phyloP scores from a whole-genome alignment of 306 rosid genomes.

The Myrica gale region DNA sequence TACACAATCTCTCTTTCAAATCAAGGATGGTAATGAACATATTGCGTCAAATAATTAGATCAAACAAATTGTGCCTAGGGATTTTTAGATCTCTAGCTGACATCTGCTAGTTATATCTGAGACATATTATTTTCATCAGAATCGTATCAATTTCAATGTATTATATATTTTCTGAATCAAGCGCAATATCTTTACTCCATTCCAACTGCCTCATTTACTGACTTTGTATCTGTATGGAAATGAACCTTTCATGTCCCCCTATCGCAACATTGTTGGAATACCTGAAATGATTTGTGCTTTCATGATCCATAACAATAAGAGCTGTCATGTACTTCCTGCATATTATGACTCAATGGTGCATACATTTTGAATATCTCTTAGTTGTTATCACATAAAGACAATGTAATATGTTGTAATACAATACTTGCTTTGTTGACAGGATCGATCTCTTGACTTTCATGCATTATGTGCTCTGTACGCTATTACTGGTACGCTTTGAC shows the following conservation, averaged over 20 bases:
- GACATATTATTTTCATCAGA: background rate
- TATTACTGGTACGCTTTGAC: conserved; percentile 62
- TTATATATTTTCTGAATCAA: background rate
- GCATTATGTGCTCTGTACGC: conserved; percentile 73
- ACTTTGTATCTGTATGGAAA: background rate
- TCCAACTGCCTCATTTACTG: background rate
- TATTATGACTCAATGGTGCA: background rate
- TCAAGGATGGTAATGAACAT: background rate
- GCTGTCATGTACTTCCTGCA: background rate
- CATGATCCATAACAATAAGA: background rate
- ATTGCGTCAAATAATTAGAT: background rate
- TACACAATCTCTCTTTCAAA: background rate
- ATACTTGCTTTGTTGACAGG: conserved; percentile 48
- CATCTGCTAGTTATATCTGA: background rate
- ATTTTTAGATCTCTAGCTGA: background rate
- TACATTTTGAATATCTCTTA: background rate
- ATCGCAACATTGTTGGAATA: too few relatives aligned
- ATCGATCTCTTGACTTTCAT: conserved; percentile 75
- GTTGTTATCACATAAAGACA: background rate
- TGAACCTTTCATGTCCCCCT: background rate
- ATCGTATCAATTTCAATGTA: background rate
- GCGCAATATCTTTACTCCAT: background rate
- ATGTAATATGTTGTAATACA: background rate
- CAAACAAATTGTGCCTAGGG: background rate
- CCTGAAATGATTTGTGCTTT: background rate